These are phyloP conservation scores for Jatropha curcas DNA, from an alignment of 345 rosid genomes.

Conservation along the genomic window DNA sequence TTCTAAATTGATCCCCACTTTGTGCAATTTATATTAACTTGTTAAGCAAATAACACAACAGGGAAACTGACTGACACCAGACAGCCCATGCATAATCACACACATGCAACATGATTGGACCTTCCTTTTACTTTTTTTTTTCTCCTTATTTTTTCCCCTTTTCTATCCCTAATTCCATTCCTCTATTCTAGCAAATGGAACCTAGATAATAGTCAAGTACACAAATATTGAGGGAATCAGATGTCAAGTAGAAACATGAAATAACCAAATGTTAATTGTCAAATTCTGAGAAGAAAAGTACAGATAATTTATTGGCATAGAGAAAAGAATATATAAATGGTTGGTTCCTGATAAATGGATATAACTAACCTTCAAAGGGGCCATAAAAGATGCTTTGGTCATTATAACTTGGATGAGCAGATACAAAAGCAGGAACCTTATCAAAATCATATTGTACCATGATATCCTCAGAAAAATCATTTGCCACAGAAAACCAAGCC, in stretches of 20 bases:
- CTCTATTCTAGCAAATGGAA: not conserved
- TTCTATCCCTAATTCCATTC: not conserved
- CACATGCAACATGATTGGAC: not conserved
- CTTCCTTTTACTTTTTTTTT: not conserved
- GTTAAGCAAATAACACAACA: not conserved
- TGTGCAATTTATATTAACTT: slow-evolving; percentile 2
- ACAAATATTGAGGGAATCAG: not conserved
- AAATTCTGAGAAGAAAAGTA: not conserved
- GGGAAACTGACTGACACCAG: not conserved
- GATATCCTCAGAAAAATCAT: slow-evolving; percentile 68
- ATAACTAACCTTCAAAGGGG: slow-evolving; percentile 80
- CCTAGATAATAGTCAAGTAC: not conserved
- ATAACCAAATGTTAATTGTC: slow-evolving; percentile 5
- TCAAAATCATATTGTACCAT: slow-evolving; percentile 73
- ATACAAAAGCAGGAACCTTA: slow-evolving; percentile 77
- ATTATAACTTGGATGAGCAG: slow-evolving; percentile 59
- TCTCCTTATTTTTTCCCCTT: not conserved
- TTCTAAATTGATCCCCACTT: not conserved
- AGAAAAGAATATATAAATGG: not conserved
- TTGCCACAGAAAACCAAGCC: slow-evolving; percentile 93
- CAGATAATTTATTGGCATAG: not conserved
- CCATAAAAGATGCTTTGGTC: slow-evolving; percentile 77
- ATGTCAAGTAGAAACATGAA: not conserved
- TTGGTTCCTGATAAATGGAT: not conserved
- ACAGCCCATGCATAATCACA: not conserved